These are phyloP conservation scores for Hypoxylon perforatum DNA, from an alignment of 495 filamentous ascomycete species.

Conservation along the genomic window DNA sequence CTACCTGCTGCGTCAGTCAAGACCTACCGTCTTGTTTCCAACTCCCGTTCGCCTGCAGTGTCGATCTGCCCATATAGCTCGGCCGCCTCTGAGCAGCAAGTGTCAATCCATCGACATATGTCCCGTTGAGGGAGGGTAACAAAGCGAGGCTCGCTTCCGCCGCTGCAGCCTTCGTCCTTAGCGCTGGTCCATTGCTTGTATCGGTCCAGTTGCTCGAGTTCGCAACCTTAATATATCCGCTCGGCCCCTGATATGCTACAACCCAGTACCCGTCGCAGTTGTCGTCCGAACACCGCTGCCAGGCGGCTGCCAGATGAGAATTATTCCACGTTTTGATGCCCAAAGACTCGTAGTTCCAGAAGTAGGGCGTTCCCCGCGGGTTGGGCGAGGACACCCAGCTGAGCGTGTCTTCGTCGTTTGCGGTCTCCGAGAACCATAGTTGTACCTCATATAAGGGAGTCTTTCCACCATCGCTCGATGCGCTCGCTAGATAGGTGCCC, in stretches of 20 bases:
- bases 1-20: too few species aligned
- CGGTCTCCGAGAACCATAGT: slow-evolving; percentile 27
- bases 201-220: slow-evolving; percentile 29
- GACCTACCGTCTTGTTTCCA: slow-evolving; percentile 36
- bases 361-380: slow-evolving; percentile 17
- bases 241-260: slow-evolving; percentile 27
- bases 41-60: slow-evolving; percentile 20
- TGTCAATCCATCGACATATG: slow-evolving; percentile 24
- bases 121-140: slow-evolving; percentile 12
- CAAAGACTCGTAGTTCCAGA: slow-evolving; percentile 19
- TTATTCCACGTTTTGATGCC: slow-evolving; percentile 24
- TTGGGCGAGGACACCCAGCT: slow-evolving; percentile 26
- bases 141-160: slow-evolving; percentile 25
- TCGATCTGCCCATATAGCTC: slow-evolving; percentile 22
- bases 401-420: neutral
- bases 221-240: slow-evolving; percentile 23
- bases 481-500: slow-evolving; percentile 27
- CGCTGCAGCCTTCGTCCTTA: slow-evolving; percentile 23
- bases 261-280: slow-evolving; percentile 19
- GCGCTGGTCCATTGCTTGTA: slow-evolving; percentile 1
- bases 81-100: slow-evolving; percentile 31
- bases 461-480: slow-evolving; percentile 7
- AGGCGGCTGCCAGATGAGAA: slow-evolving; percentile 21
- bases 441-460: slow-evolving; percentile 21
- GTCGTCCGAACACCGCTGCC: slow-evolving; percentile 27